Evolutionary conservation across 306 rosid species (phyloP), one percentile per base, ranked within the genome.

Genomic region (Hylodesmum podocarpum): DNA sequence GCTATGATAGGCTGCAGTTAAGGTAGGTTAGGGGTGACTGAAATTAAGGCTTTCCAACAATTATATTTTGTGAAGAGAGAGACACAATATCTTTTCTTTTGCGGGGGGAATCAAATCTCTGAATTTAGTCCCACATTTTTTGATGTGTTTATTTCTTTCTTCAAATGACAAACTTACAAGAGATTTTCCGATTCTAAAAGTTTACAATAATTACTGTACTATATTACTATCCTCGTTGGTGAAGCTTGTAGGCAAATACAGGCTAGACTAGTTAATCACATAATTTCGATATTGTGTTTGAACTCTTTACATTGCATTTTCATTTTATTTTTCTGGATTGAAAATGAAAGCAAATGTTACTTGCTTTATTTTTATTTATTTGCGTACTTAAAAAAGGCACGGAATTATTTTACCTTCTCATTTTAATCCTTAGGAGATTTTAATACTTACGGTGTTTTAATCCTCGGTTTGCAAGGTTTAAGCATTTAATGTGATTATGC

Each of bases 401-500:
- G 63, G 27, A 44, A 2, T 58, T 49, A 36, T 67, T 64, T 44
- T 46, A 40, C 77, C 57, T 63, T 62, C 43, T 33, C 19, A 62
- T 37, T 28, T 36, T 62, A 49, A 33, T 64, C 24, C 19, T 34
- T 28, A 10, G 44, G 64, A 50, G 65, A 63, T 33, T 34, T 59
- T 10, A 58, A 34, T 72, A 15, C 15, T 71, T 65, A 10, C 39
- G 55, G 63, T 72, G 63, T 29, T 40, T 43, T 66, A 62, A 43
- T 72, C 57, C 36, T 72, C 65, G 54, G 70, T 49, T 28, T 24
- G 19, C 54, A 4, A 29, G 72, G 66, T 72, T 75, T 34, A 15
- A 40, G 61, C 44, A 28, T 15, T 80, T 70, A 53, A 41, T 34
- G 69, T 80, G 70, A 72, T 57, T 50, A 44, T 83, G 85, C 87